These are phyloP conservation scores for Lantana camara DNA, from an alignment of 257 asterid genomes.

Conservation along the genomic window DNA sequence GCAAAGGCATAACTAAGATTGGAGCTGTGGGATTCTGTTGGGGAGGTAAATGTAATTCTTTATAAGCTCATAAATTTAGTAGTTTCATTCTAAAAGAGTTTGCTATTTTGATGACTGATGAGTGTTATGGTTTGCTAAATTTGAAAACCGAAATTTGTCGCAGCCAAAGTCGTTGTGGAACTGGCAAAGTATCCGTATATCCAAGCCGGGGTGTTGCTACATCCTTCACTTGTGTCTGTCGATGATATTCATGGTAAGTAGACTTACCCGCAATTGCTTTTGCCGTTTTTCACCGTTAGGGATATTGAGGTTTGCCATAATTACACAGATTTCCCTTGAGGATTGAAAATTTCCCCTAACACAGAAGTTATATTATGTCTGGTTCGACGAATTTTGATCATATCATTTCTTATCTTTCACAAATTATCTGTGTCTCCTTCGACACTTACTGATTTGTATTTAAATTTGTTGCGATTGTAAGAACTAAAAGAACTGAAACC, in stretches of 20 bases:
- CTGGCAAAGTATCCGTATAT: constrained; percentile 50
- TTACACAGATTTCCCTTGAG: no score
- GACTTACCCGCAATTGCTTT: background rate
- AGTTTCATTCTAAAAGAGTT: no score
- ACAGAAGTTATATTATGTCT: no score
- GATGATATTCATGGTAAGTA: constrained; percentile 62
- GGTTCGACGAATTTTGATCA: no score
- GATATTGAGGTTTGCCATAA: no score
- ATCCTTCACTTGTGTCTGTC: constrained; percentile 54
- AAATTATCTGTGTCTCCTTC: no score
- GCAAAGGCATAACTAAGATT: constrained; percentile 54
- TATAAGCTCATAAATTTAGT: background rate
- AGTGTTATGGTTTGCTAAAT: background rate
- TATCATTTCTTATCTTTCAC: no score
- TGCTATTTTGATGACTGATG: no score
- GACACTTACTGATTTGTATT: no score
- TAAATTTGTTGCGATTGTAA: no score
- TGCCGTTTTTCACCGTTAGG: no score
- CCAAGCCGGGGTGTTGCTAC: constrained; percentile 62
- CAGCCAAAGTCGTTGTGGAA: constrained; percentile 75
- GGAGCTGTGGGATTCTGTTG: constrained; percentile 79
- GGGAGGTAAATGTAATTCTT: constrained; percentile 48
- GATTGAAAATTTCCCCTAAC: no score
- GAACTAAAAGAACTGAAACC: background rate
- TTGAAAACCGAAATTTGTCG: background rate